Percentiles rank a stretch among this genome's conserved stretches.
Conservation (phyloP, 192 early-diverging fungal species). For the Coemansia sp. region DNA sequence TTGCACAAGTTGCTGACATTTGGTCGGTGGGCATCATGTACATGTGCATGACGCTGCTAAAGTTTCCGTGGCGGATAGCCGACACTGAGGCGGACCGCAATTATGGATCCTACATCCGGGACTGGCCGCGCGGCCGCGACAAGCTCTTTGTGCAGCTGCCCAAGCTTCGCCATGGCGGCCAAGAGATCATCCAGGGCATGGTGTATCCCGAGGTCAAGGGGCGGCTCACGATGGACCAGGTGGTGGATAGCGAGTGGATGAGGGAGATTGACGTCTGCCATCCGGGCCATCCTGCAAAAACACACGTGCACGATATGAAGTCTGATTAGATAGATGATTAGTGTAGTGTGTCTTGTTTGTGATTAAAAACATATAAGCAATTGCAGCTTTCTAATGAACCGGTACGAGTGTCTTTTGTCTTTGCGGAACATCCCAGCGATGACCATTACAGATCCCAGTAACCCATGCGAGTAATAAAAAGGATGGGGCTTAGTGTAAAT, state of each 20-base stretch:
- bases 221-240: slow-evolving; percentile 64
- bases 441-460: no score
- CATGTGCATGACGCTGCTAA: slow-evolving; percentile 68
- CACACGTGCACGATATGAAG: slow-evolving; percentile 47
- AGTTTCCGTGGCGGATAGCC: slow-evolving; percentile 69
- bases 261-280: slow-evolving; percentile 63
- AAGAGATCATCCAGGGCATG: slow-evolving; percentile 63
- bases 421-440: background rate
- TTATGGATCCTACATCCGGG: slow-evolving; percentile 59
- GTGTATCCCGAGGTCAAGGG: slow-evolving; percentile 61
- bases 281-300: slow-evolving; percentile 14
- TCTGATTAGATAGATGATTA: slow-evolving; percentile 10
- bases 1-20: slow-evolving; percentile 79
- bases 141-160: slow-evolving; percentile 61
- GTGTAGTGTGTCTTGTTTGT: background rate
- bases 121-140: slow-evolving; percentile 54
- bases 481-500: no score
- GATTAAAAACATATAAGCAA: no score
- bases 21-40: slow-evolving; percentile 92
- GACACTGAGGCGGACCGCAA: slow-evolving; percentile 57
- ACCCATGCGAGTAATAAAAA: no score
- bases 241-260: slow-evolving; percentile 77
- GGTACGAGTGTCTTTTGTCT: background rate
- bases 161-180: slow-evolving; percentile 57
- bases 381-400: no score